Evolutionary conservation across 2,329 filamentous ascomycete species (phyloP).

Genomic region (Alternaria atra): DNA sequence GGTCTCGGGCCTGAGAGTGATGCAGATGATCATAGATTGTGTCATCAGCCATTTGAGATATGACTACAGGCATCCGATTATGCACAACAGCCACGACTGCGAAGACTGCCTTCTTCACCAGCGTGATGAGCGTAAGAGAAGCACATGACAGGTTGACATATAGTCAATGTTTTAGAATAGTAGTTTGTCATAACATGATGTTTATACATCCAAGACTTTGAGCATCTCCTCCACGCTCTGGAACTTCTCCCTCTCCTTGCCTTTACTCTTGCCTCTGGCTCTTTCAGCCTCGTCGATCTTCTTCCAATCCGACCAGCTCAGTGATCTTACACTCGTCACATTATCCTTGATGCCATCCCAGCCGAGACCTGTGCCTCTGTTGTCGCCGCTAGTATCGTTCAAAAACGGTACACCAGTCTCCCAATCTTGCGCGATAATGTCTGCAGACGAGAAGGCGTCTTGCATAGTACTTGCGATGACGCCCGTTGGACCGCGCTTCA

Average conservation of each 20-base stretch:
- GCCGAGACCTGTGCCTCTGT: constrained; percentile 61
- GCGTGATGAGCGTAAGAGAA: not conserved
- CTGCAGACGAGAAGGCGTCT: constrained; percentile 89
- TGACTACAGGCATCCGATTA: not conserved
- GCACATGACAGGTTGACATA: not conserved
- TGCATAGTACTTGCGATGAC: constrained; percentile 97
- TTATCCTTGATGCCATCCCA: constrained; percentile 80
- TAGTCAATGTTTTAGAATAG: too few species aligned
- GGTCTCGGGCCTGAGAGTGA: not conserved
- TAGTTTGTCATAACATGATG: not conserved
- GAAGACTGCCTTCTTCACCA: not conserved
- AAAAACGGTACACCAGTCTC: constrained; percentile 58
- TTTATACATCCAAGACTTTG: constrained; percentile 49
- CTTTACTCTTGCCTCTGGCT: constrained; percentile 68
- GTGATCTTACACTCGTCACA: constrained; percentile 65
- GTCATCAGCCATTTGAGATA: not conserved
- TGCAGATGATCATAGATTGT: not conserved
- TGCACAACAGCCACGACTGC: not conserved
- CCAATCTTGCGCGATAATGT: constrained; percentile 86
- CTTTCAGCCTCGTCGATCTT: constrained; percentile 83
- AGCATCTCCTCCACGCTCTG: constrained; percentile 67
- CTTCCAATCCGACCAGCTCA: constrained; percentile 87
- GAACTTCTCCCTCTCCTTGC: constrained; percentile 81
- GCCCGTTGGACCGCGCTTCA: constrained; percentile 91
- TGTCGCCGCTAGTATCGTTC: constrained; percentile 49